These are phyloP conservation scores for Penstemon davidsonii DNA, from an alignment of 257 asterid species.

Conservation along the genomic window DNA sequence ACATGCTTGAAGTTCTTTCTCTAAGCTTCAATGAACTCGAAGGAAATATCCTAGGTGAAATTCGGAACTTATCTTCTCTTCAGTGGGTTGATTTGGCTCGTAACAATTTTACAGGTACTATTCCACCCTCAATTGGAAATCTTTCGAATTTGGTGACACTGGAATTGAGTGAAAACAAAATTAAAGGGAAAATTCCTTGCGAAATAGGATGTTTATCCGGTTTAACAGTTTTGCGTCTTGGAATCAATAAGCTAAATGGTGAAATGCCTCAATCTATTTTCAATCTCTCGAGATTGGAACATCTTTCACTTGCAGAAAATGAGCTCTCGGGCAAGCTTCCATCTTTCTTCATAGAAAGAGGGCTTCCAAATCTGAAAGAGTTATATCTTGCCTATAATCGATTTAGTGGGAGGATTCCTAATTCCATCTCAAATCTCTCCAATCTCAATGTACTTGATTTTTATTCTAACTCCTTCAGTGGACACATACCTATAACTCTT, in stretches of 20 bases:
- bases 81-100: too few species aligned
- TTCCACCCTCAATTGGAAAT: constrained; percentile 21
- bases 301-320: not conserved
- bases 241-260: not conserved
- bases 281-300: constrained; percentile 19
- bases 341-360: not conserved
- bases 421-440: constrained; percentile 22
- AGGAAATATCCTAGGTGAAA: too few species aligned
- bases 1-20: too few species aligned
- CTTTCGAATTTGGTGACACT: constrained; percentile 10
- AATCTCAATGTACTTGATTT: not conserved
- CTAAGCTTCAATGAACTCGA: too few species aligned
- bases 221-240: not conserved
- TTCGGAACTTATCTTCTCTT: too few species aligned
- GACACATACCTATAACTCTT: constrained; percentile 18
- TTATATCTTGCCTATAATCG: not conserved
- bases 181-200: constrained; percentile 12
- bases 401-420: constrained; percentile 17
- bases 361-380: constrained; percentile 17
- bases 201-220: not conserved
- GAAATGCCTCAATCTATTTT: constrained; percentile 23
- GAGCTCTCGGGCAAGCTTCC: constrained; percentile 16
- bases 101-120: not conserved
- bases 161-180: not conserved
- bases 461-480: constrained; percentile 15